phyloP scores from a whole-genome alignment of 805 yeast species.

The Metahyphopichia silvanorum region DNA sequence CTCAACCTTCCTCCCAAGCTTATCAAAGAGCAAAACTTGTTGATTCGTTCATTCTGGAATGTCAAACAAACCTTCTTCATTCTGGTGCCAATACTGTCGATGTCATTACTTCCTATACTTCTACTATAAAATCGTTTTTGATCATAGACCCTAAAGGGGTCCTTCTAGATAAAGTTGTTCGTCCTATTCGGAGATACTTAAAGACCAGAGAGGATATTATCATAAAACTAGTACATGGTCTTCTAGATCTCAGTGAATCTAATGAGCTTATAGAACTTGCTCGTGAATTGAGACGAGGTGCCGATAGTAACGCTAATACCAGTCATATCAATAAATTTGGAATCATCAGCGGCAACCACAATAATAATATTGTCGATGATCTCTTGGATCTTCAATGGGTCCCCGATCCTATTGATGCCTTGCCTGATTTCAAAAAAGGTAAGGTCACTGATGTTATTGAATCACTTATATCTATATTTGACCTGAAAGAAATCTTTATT shows the following conservation, averaged over 20 bases:
- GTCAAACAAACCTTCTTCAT: constrained; percentile 54
- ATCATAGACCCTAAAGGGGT: constrained; percentile 87
- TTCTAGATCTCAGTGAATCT: constrained; percentile 42
- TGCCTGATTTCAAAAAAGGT: constrained; percentile 73
- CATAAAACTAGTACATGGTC: constrained; percentile 63
- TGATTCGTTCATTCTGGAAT: constrained; percentile 42
- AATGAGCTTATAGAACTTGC: constrained; percentile 53
- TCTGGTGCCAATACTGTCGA: constrained; percentile 80
- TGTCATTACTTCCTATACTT: constrained; percentile 65
- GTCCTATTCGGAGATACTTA: constrained; percentile 72
- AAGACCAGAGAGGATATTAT: constrained; percentile 74
- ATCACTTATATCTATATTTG: constrained; percentile 68
- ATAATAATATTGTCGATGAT: constrained; percentile 27
- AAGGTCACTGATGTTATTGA: constrained; percentile 66
- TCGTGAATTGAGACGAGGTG: constrained; percentile 43
- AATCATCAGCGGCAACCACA: neutral
- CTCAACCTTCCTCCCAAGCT: constrained; percentile 17
- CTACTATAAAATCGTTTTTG: constrained; percentile 67
- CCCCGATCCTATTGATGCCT: constrained; percentile 88
- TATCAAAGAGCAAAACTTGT: constrained; percentile 53
- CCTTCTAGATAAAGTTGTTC: constrained; percentile 68
- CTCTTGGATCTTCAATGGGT: constrained; percentile 57
- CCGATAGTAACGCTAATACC: constrained; percentile 6
- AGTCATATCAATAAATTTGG: constrained; percentile 8
- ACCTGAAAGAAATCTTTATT: constrained; percentile 62